Conservation (phyloP, 2,329 filamentous ascomycete genomes). For the Botrytis galanthina region DNA sequence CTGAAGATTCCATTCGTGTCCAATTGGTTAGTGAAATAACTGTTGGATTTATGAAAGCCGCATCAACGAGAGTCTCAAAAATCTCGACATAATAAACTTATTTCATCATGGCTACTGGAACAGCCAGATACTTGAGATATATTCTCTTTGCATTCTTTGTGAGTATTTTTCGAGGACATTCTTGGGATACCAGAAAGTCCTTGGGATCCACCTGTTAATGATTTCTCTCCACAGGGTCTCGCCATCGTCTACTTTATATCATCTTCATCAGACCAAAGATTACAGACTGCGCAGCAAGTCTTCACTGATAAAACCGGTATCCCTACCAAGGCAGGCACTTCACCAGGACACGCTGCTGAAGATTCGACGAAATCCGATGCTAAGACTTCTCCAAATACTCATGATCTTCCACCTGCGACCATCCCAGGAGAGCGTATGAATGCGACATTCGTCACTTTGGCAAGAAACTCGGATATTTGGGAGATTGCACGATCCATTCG, state of each 20-base stretch:
- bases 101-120: slow-evolving; percentile 37
- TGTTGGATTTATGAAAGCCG: not conserved
- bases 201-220: not conserved
- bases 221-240: slow-evolving; percentile 49
- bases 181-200: not conserved
- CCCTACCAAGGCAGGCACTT: slow-evolving; percentile 32
- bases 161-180: slow-evolving; percentile 41
- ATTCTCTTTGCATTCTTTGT: slow-evolving; percentile 83
- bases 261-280: slow-evolving; percentile 50
- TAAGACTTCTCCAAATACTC: slow-evolving; percentile 34
- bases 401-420: slow-evolving; percentile 44
- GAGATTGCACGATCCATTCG: slow-evolving; percentile 95
- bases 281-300: slow-evolving; percentile 36
- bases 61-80: not conserved
- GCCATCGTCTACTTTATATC: slow-evolving; percentile 82
- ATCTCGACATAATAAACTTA: not conserved
- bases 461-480: slow-evolving; percentile 91
- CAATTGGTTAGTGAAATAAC: slow-evolving; percentile 15
- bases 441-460: slow-evolving; percentile 94
- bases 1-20: slow-evolving; percentile 11
- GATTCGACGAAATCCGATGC: slow-evolving; percentile 22
- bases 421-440: slow-evolving; percentile 78
- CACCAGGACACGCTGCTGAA: slow-evolving; percentile 27
- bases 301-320: slow-evolving; percentile 29
- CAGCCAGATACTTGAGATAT: slow-evolving; percentile 69